Evolutionary conservation across 805 yeast species (phyloP).

Genomic region (Saturnispora dispora): DNA sequence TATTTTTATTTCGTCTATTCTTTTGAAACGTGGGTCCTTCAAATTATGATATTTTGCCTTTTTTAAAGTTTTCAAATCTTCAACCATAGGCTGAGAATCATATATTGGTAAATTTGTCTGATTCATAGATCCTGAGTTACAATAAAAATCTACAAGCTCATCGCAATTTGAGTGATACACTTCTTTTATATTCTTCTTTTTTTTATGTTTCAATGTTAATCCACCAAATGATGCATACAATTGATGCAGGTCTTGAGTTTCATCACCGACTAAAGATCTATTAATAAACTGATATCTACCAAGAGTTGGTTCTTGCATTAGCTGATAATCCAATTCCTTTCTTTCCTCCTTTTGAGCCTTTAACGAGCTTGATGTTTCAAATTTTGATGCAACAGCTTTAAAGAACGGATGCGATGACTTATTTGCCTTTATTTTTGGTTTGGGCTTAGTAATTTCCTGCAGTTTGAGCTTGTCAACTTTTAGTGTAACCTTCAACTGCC

Average conservation of each 20-base stretch:
- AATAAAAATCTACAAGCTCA: constrained; percentile 8
- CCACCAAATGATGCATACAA: background rate
- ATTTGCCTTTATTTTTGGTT: constrained; percentile 6
- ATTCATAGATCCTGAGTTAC: background rate
- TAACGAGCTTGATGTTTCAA: background rate
- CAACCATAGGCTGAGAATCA: background rate
- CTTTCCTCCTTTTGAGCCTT: background rate
- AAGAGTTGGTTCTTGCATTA: constrained; percentile 3
- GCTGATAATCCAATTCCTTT: background rate
- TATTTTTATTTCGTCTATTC: constrained; percentile 5
- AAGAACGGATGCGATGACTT: constrained; percentile 13
- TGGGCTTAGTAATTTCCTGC: background rate
- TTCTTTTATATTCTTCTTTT: background rate
- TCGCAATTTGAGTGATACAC: background rate
- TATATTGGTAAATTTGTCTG: background rate
- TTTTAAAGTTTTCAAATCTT: background rate
- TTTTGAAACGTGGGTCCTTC: constrained; percentile 9
- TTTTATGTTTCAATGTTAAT: background rate
- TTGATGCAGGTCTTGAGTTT: background rate
- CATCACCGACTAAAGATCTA: background rate
- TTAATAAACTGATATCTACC: constrained; percentile 7
- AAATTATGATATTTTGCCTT: constrained; percentile 8
- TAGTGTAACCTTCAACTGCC: background rate
- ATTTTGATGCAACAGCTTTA: constrained; percentile 4
- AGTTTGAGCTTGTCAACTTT: constrained; percentile 1